Evolutionary conservation across 2,329 filamentous ascomycete species (phyloP).

Genomic region (Scedosporium aurantiacum): DNA sequence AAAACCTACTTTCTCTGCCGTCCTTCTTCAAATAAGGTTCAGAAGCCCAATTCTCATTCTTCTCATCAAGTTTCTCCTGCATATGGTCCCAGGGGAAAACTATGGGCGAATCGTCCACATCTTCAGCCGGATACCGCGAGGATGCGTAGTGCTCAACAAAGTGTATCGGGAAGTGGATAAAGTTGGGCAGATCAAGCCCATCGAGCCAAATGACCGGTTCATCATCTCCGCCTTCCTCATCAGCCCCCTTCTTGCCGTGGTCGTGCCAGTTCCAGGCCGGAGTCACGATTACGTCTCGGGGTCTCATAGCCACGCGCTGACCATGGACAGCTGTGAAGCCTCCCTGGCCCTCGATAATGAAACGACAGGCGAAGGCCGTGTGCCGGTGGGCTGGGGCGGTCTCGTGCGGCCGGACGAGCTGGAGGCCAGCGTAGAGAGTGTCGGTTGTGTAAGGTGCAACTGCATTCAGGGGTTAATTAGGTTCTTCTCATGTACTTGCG

Average conservation of each 20-base stretch:
- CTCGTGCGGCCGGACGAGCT: conserved; percentile 42
- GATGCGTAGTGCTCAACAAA: conserved; percentile 37
- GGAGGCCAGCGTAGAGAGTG: conserved; percentile 42
- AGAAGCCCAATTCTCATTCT: conserved; percentile 16
- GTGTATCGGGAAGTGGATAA: conserved; percentile 37
- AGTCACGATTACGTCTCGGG: conserved; percentile 42
- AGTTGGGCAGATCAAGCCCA: conserved; percentile 39
- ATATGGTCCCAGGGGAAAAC: conserved; percentile 38
- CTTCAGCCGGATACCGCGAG: conserved; percentile 29
- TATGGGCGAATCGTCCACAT: conserved; percentile 29
- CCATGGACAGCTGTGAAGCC: conserved; percentile 46
- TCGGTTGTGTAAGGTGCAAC: conserved; percentile 42
- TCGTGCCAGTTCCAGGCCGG: conserved; percentile 47
- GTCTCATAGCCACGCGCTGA: conserved; percentile 32
- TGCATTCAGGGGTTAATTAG: conserved; percentile 10
- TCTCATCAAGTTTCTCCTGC: conserved; percentile 27
- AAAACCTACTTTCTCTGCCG: conserved; percentile 18
- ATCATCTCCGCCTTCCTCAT: no score
- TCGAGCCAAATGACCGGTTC: conserved; percentile 46
- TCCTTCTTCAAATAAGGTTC: conserved; percentile 21
- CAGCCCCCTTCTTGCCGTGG: conserved; percentile 41
- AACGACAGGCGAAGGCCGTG: conserved; percentile 41
- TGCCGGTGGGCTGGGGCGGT: conserved; percentile 41
- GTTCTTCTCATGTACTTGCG: not conserved
- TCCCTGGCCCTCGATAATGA: conserved; percentile 41